A percentile compares a stretch with the other conserved stretches of the same genome.
phyloP scores from a whole-genome alignment of 176 grass and related monocot species.

The Zoysia japonica region DNA sequence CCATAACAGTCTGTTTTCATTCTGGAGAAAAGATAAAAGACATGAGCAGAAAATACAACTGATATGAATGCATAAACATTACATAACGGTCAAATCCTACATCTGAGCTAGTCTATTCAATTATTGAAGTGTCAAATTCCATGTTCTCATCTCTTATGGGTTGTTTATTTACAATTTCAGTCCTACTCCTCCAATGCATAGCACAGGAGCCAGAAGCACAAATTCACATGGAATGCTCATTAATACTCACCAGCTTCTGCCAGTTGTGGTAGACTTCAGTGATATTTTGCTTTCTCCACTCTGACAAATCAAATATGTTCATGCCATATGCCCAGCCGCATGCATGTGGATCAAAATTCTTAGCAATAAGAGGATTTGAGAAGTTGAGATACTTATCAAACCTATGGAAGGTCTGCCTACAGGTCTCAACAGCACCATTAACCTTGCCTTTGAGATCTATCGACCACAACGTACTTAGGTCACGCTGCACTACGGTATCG shows the following conservation, averaged over 20 bases:
- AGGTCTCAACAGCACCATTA: conserved; percentile 90
- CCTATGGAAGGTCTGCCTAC: conserved; percentile 77
- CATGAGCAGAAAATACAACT: conserved; percentile 8
- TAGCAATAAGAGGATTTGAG: conserved; percentile 81
- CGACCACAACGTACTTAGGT: conserved; percentile 68
- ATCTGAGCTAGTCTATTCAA: background rate
- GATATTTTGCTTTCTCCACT: conserved; percentile 96
- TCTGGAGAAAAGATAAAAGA: conserved; percentile 46
- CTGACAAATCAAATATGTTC: conserved; percentile 92
- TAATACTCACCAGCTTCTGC: conserved; percentile 78
- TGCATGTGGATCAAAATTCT: conserved; percentile 71
- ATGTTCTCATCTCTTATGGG: background rate
- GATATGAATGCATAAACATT: background rate
- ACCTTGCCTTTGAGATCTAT: conserved; percentile 88
- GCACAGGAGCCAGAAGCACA: background rate
- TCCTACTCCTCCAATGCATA: background rate
- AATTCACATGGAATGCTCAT: background rate
- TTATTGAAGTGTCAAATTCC: background rate
- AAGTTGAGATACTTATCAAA: conserved; percentile 94
- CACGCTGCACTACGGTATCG: conserved; percentile 81
- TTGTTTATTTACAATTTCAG: conserved; percentile 2
- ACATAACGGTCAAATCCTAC: background rate
- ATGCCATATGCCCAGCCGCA: conserved; percentile 93
- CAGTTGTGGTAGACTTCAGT: conserved; percentile 82
- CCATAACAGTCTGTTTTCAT: conserved; percentile 75